phyloP scores from a whole-genome alignment of 1,284 basidiomycete species.

The Moesziomyces antarcticus region DNA sequence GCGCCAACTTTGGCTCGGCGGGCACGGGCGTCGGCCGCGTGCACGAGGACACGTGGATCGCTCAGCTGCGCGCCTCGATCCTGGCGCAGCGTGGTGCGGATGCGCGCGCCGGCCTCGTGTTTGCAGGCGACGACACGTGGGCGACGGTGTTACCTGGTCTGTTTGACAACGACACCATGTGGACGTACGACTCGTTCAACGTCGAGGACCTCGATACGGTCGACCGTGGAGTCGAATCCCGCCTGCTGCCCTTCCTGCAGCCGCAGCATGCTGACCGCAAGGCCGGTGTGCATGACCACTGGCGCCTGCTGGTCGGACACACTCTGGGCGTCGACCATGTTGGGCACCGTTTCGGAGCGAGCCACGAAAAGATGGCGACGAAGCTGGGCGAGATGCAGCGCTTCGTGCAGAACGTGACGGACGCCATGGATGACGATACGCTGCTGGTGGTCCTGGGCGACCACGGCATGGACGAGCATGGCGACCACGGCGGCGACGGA shows the following conservation, averaged over 20 bases:
- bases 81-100: background rate
- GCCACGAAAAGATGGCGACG: slow-evolving; percentile 83
- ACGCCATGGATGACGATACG: slow-evolving; percentile 57
- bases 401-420: slow-evolving; percentile 46
- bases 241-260: slow-evolving; percentile 83
- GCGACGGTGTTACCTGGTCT: slow-evolving; percentile 83
- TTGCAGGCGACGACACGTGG: slow-evolving; percentile 99
- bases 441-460: slow-evolving; percentile 92
- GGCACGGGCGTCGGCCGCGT: slow-evolving; percentile 72
- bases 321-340: slow-evolving; percentile 98
- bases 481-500: slow-evolving; percentile 95
- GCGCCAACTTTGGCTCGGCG: slow-evolving; percentile 81
- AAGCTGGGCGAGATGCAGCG: slow-evolving; percentile 77
- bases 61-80: slow-evolving; percentile 67
- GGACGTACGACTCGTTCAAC: slow-evolving; percentile 95
- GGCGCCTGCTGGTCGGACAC: slow-evolving; percentile 91
- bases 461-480: slow-evolving; percentile 95
- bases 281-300: slow-evolving; percentile 62
- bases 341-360: slow-evolving; percentile 91
- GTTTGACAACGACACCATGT: slow-evolving; percentile 78
- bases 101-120: slow-evolving; percentile 70
- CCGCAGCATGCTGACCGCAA: slow-evolving; percentile 28
- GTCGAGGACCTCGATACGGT: slow-evolving; percentile 98
- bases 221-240: slow-evolving; percentile 84
- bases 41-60: slow-evolving; percentile 81